These are phyloP conservation scores for Pleurotus tuber-regium DNA, from an alignment of 768 basidiomycete species.

Conservation along the genomic window DNA sequence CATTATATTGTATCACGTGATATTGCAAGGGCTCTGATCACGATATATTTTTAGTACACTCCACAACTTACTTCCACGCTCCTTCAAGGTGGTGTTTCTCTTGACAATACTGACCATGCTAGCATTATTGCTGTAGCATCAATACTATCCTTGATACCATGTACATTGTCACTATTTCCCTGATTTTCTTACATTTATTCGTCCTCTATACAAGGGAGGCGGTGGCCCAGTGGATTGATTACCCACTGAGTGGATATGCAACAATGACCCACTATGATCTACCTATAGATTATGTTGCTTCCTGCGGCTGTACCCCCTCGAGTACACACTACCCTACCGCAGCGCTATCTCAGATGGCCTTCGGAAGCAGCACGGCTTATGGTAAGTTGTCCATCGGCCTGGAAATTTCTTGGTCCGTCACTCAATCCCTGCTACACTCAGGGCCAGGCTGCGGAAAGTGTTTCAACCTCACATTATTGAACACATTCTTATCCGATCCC, in stretches of 20 bases:
- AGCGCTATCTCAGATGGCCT: slow-evolving; percentile 78
- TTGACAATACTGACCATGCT: not conserved
- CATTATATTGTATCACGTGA: too few relatives aligned
- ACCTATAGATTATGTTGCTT: slow-evolving; percentile 55
- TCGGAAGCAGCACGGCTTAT: slow-evolving; percentile 67
- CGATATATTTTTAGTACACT: not conserved
- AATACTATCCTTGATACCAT: not conserved
- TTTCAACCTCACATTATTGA: slow-evolving; percentile 73
- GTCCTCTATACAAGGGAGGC: not conserved
- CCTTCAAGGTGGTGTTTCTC: not conserved
- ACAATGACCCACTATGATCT: slow-evolving; percentile 78
- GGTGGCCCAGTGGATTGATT: slow-evolving; percentile 56
- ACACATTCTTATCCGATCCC: slow-evolving; percentile 63
- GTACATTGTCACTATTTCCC: not conserved
- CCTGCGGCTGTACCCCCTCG: slow-evolving; percentile 72
- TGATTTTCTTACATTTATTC: not conserved
- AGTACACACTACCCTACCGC: slow-evolving; percentile 77
- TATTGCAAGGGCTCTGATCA: too few relatives aligned
- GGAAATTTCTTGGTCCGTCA: slow-evolving; percentile 1
- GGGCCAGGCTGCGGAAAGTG: slow-evolving; percentile 77
- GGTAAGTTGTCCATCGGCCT: slow-evolving; percentile 29
- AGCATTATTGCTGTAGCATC: not conserved
- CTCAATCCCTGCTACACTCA: slow-evolving; percentile 19
- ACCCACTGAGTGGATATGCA: slow-evolving; percentile 59
- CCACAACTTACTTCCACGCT: slow-evolving; percentile 1